Evolutionary conservation across 2,329 filamentous ascomycete species (phyloP).

Genomic region (Colletotrichum truncatum): DNA sequence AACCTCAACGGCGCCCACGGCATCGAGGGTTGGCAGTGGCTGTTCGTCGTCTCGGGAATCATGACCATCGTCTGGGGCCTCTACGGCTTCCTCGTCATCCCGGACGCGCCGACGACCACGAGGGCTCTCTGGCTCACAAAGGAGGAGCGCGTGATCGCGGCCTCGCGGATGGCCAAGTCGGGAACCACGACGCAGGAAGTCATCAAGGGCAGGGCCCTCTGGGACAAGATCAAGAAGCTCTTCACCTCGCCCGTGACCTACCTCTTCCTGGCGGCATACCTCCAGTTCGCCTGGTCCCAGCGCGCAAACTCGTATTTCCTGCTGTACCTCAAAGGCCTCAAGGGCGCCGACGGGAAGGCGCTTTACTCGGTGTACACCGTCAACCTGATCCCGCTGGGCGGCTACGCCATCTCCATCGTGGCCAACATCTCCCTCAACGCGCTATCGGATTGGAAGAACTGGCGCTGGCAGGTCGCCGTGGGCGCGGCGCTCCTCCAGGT

Average conservation of each 20-base stretch:
- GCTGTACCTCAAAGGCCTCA: constrained; percentile 34
- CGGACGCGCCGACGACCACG: constrained; percentile 36
- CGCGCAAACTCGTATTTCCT: constrained; percentile 41
- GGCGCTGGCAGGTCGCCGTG: constrained; percentile 47
- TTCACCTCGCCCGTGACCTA: constrained; percentile 35
- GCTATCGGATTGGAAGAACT: constrained; percentile 46
- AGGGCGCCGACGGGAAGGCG: constrained; percentile 22
- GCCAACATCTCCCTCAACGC: constrained; percentile 36
- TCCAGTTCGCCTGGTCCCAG: constrained; percentile 38
- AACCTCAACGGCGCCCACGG: constrained; percentile 59
- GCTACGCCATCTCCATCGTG: constrained; percentile 38
- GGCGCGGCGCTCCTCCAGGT: constrained; percentile 38
- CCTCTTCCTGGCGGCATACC: constrained; percentile 37
- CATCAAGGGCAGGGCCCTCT: constrained; percentile 34
- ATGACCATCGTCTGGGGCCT: constrained; percentile 65
- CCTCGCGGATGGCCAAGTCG: constrained; percentile 30
- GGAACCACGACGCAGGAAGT: constrained; percentile 34
- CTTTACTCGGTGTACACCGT: constrained; percentile 36
- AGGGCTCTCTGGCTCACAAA: constrained; percentile 40
- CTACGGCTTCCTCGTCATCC: constrained; percentile 56
- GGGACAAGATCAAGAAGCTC: constrained; percentile 35
- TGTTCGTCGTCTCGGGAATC: constrained; percentile 66
- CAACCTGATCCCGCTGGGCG: constrained; percentile 39
- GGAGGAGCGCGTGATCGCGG: constrained; percentile 45
- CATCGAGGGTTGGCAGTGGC: constrained; percentile 62